Conservation (phyloP, 306 rosid species). For the Sesbania bispinosa region DNA sequence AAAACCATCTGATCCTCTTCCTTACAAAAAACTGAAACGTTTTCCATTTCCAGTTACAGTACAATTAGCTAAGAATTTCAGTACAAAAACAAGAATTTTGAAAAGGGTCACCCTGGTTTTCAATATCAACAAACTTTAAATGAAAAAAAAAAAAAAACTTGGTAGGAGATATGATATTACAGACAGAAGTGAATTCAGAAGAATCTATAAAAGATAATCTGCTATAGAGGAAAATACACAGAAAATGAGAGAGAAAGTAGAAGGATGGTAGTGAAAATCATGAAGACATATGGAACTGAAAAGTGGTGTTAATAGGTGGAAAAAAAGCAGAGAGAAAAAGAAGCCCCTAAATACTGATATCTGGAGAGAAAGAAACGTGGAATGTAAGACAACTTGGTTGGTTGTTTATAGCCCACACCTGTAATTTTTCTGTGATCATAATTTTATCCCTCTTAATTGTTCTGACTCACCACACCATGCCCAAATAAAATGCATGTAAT, state of each 20-base stretch:
- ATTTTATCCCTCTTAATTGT: background rate
- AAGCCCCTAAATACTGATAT: slow-evolving; percentile 43
- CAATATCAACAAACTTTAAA: background rate
- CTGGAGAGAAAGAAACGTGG: slow-evolving; percentile 63
- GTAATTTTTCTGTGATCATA: slow-evolving; percentile 19
- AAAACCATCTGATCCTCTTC: slow-evolving; percentile 34
- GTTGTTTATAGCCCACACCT: slow-evolving; percentile 37
- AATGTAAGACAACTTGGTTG: slow-evolving; percentile 51
- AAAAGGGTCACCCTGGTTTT: background rate
- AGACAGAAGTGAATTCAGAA: slow-evolving; percentile 26
- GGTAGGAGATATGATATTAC: background rate
- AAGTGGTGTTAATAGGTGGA: slow-evolving; percentile 13
- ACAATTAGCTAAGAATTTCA: background rate
- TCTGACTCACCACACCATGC: background rate
- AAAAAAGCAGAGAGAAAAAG: slow-evolving; percentile 39
- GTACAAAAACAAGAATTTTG: background rate
- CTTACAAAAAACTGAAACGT: background rate
- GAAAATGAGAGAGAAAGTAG: slow-evolving; percentile 24
- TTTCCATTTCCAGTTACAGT: slow-evolving; percentile 22
- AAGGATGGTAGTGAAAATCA: slow-evolving; percentile 32
- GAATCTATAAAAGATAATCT: slow-evolving; percentile 10
- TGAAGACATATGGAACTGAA: slow-evolving; percentile 32
- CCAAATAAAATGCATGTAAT: slow-evolving; percentile 32
- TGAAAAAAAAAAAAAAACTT: background rate
- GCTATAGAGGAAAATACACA: slow-evolving; percentile 10